A percentile compares a stretch with the other conserved stretches of the same genome.
Evolutionary conservation across 2,329 filamentous ascomycete species (phyloP).

Genomic region (Ophiostoma himal-ulmi): DNA sequence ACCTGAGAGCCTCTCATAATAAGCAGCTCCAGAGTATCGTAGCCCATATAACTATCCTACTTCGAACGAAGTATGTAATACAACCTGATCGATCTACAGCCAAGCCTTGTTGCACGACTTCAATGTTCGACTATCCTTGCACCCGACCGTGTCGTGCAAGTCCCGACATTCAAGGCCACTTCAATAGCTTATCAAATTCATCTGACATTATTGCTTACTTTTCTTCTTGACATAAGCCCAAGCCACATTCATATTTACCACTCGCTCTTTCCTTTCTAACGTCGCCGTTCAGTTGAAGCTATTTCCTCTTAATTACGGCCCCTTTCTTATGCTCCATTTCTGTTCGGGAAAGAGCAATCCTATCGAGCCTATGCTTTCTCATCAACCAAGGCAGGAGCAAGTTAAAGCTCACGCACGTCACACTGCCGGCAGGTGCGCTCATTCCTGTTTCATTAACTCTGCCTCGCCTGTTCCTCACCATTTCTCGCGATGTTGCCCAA

Average conservation of each 20-base stretch:
- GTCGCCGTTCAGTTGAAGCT: neutral
- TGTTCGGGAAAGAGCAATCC: neutral
- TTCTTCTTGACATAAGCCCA: neutral
- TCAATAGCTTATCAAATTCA: neutral
- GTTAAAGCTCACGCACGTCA: neutral
- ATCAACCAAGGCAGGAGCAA: neutral
- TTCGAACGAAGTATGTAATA: no score
- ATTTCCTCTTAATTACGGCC: neutral
- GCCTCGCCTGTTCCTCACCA: slow-evolving; percentile 2
- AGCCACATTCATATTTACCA: neutral
- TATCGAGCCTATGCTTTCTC: neutral
- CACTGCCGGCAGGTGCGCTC: slow-evolving; percentile 2
- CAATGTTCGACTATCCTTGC: neutral
- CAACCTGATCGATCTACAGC: neutral
- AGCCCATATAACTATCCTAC: neutral
- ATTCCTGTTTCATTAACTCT: neutral
- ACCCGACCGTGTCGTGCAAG: neutral
- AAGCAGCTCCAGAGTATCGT: neutral
- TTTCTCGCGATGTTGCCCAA: slow-evolving; percentile 4
- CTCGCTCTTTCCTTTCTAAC: neutral
- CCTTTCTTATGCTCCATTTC: neutral
- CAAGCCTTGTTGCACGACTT: neutral
- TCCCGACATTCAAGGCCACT: neutral
- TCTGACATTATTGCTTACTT: neutral
- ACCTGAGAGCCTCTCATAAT: no score